Conservation (phyloP, 768 basidiomycete species). For the Hygrophoropsis aurantiaca region DNA sequence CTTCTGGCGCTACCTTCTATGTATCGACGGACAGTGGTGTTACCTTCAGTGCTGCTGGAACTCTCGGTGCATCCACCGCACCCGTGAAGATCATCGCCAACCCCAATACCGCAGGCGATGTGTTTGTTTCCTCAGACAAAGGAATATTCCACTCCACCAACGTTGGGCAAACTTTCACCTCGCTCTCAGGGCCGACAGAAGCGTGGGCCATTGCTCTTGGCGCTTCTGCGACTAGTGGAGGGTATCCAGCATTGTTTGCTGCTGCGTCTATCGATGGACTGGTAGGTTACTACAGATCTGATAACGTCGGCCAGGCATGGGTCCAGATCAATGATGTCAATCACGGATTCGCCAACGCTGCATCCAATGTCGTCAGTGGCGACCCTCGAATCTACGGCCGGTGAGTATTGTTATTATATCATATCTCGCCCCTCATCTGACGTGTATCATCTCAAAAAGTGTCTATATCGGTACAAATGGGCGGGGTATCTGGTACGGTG, state of each 20-base stretch:
- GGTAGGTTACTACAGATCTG: constrained; percentile 53
- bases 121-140: constrained; percentile 63
- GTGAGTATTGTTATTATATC: constrained; percentile 29
- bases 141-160: constrained; percentile 59
- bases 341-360: constrained; percentile 56
- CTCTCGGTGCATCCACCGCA: constrained; percentile 47
- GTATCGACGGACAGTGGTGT: constrained; percentile 57
- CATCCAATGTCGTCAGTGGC: constrained; percentile 46
- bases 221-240: constrained; percentile 45
- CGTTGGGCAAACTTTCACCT: constrained; percentile 47
- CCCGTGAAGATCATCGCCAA: constrained; percentile 56
- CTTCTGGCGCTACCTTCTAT: constrained; percentile 55
- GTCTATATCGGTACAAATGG: constrained; percentile 65
- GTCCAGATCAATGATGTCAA: constrained; percentile 56
- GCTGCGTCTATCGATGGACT: constrained; percentile 50
- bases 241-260: constrained; percentile 56
- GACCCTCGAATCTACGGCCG: constrained; percentile 56
- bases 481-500: constrained; percentile 54
- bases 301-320: constrained; percentile 58
- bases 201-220: constrained; percentile 63
- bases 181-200: constrained; percentile 44
- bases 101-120: constrained; percentile 53
- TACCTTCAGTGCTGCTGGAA: constrained; percentile 44
- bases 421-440: neutral
- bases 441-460: constrained; percentile 30